Evolutionary conservation across 2,329 filamentous ascomycete species (phyloP), one percentile per base, ranked within the genome.

Genomic region (Seiridium cupressi): DNA sequence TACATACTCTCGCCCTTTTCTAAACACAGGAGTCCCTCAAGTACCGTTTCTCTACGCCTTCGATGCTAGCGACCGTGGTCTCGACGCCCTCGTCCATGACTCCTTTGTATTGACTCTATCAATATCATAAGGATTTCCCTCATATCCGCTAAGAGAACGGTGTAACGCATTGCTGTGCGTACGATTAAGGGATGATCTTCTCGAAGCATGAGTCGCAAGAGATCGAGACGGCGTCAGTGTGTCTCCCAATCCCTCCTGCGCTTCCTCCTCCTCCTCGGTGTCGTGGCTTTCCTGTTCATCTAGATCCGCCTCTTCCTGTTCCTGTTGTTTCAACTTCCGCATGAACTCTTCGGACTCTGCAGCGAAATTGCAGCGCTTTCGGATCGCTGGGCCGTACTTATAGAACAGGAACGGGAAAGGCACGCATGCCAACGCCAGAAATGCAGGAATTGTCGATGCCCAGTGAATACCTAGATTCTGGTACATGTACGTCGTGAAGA

Each of bases 371-470:
- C 84, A 86, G 59, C 76, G 77, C 62, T 72, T 69, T 35, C 85
- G 78, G 63, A 87, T 84, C 2, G 63, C 48, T 3, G 73, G 73
- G 31, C 85, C 85, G 66, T 85, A 86, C 64, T 81, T 84, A 74
- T 85, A 85, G 72, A 87, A 84, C 18, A 87, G 70, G 73, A 85
- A 85, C 1, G 84, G 83, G 62, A 86, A 81, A 0, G 84, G 83
- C 0, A 85, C 76, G 64, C 84, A 86, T 3, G 75, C 76, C 6
- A 84, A 67, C 1, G 82, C 49, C 40, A 60, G 34, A 32, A 60
- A 60, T 2, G 51, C 58, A 7, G 58, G 58, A 13, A 60, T 40
- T 13, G 31, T 47, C 13, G 58, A 60, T n/a, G 58, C 58, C 58
- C 58, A 60, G 58, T 60, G 58, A 26, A 60, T 60, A 9, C 58